phyloP scores from a whole-genome alignment of 2,329 filamentous ascomycete genomes.

The Penicillium sp. region DNA sequence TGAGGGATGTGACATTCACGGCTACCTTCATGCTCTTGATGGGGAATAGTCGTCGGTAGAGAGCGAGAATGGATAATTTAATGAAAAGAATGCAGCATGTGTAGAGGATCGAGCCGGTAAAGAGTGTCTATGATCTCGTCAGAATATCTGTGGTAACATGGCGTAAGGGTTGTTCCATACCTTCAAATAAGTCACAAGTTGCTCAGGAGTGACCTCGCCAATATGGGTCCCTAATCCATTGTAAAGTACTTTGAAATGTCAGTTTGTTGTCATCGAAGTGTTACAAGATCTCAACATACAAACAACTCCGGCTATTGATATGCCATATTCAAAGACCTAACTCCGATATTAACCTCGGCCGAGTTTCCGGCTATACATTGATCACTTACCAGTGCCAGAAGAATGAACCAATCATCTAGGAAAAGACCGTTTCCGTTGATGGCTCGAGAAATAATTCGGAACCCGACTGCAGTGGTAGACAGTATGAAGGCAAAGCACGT shows the following conservation, averaged over 20 bases:
- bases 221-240: conserved; percentile 27
- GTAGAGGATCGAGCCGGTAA: conserved; percentile 27
- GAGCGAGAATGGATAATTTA: conserved; percentile 30
- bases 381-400: conserved; percentile 15
- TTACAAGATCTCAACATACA: conserved; percentile 15
- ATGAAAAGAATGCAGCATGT: conserved; percentile 27
- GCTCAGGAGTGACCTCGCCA: conserved; percentile 14
- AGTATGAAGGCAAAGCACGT: conserved; percentile 26
- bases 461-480: conserved; percentile 22
- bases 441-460: conserved; percentile 21
- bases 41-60: conserved; percentile 31
- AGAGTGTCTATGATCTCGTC: conserved; percentile 18
- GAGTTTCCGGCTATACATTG: not conserved
- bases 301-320: conserved; percentile 25
- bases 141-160: not conserved
- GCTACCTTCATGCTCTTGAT: conserved; percentile 22
- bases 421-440: conserved; percentile 18
- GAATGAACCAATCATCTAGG: conserved; percentile 13
- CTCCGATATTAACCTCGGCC: not conserved
- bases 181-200: conserved; percentile 25
- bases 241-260: conserved; percentile 19
- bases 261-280: not conserved
- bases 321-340: conserved; percentile 23
- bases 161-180: conserved; percentile 3
- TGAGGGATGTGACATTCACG: conserved; percentile 18